Percentiles rank a stretch among this genome's conserved stretches.
These are phyloP conservation scores for Verticillium albo-atrum DNA, from an alignment of 2,329 filamentous ascomycete genomes.

Conservation along the genomic window DNA sequence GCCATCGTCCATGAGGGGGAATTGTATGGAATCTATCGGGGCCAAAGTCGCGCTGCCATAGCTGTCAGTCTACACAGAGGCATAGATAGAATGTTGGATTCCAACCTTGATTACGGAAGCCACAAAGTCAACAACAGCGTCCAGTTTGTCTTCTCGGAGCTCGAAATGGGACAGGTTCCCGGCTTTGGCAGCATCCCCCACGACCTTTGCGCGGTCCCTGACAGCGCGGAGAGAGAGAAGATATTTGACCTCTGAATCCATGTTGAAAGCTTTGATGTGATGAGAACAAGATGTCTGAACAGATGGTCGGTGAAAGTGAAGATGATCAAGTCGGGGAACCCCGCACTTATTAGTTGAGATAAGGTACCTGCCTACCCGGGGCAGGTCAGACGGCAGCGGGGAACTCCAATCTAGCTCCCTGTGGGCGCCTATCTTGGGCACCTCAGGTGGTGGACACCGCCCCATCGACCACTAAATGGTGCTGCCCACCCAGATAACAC, in stretches of 20 bases:
- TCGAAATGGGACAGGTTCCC: constrained; percentile 36
- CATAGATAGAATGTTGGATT: neutral
- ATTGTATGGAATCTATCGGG: constrained; percentile 41
- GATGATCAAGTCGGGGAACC: neutral
- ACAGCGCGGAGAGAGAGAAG: constrained; percentile 30
- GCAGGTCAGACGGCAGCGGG: neutral
- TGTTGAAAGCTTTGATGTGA: neutral
- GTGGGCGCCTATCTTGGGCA: neutral
- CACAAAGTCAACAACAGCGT: constrained; percentile 36
- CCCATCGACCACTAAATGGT: neutral
- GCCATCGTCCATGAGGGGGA: constrained; percentile 55
- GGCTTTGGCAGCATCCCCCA: constrained; percentile 29
- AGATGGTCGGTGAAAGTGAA: neutral
- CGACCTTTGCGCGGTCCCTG: constrained; percentile 26
- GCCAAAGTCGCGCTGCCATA: constrained; percentile 42
- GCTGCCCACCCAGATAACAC: neutral
- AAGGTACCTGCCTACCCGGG: neutral
- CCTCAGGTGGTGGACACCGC: neutral
- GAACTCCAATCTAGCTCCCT: neutral
- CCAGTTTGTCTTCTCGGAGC: constrained; percentile 31
- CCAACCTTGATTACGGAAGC: constrained; percentile 35
- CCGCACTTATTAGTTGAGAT: neutral
- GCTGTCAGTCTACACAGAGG: neutral
- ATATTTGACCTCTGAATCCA: constrained; percentile 21
- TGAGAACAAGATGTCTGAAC: neutral